Conservation (phyloP, 176 grass and related monocot species). For the Dactylis glomerata region DNA sequence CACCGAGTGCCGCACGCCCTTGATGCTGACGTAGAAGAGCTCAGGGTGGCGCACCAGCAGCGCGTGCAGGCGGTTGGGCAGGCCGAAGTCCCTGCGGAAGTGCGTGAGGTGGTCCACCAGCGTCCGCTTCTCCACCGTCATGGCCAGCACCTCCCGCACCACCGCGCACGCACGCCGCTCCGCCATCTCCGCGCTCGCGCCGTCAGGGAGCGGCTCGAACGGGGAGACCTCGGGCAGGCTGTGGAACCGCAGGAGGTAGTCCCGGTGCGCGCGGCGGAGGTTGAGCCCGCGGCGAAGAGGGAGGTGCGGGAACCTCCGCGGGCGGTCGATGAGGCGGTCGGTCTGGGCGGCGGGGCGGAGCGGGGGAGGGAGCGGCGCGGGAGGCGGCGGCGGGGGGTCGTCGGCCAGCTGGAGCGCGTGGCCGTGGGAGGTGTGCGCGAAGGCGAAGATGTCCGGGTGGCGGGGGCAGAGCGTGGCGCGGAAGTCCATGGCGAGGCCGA, state of each 20-base stretch:
- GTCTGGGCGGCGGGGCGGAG: not conserved
- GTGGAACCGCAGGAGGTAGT: constrained; percentile 1
- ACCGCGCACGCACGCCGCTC: constrained; percentile 13
- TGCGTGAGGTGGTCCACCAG: constrained; percentile 18
- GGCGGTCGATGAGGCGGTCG: constrained; percentile 2
- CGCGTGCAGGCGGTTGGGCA: constrained; percentile 8
- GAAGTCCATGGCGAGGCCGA: constrained; percentile 18
- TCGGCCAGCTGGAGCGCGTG: not conserved
- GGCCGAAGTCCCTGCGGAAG: constrained; percentile 15
- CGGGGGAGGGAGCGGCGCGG: not conserved
- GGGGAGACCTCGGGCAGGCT: constrained; percentile 2
- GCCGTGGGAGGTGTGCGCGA: not conserved
- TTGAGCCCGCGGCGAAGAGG: not conserved
- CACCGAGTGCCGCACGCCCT: constrained; percentile 4
- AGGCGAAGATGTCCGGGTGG: not conserved
- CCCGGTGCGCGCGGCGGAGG: constrained; percentile 10
- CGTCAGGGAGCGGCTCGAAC: not conserved
- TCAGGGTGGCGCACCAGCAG: constrained; percentile 9
- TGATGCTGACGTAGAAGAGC: constrained; percentile 13
- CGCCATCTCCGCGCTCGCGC: not conserved
- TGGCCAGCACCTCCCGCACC: not conserved
- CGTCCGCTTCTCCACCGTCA: constrained; percentile 19
- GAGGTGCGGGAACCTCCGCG: constrained; percentile 14
- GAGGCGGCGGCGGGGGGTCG: not conserved
- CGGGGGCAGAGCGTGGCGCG: constrained; percentile 16